phyloP scores from a whole-genome alignment of 768 basidiomycete species.

The Termitomyces sp. region DNA sequence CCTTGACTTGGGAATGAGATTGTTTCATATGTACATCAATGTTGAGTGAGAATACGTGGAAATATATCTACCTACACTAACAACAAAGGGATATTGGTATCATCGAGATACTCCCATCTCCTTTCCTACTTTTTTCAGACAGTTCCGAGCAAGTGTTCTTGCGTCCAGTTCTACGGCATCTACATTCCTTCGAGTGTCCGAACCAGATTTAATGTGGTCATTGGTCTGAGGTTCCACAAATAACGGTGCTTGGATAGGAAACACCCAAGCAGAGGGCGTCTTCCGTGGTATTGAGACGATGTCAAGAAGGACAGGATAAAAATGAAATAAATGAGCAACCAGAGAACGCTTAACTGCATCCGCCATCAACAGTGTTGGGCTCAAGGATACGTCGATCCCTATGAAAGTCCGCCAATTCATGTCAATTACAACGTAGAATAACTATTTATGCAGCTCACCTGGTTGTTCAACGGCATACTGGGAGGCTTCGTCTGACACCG shows the following conservation, averaged over 20 bases:
- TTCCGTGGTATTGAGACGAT: conserved; percentile 69
- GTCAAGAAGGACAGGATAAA: conserved; percentile 75
- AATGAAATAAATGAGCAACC: conserved; percentile 83
- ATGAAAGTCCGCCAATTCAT: conserved; percentile 11
- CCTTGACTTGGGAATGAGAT: not conserved
- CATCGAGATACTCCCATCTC: conserved; percentile 54
- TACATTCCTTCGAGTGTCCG: conserved; percentile 10
- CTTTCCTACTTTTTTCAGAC: conserved; percentile 63
- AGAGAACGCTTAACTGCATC: conserved; percentile 72
- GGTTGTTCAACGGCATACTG: conserved; percentile 50
- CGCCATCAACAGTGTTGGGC: conserved; percentile 52
- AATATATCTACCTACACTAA: not conserved
- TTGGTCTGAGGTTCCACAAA: conserved; percentile 1
- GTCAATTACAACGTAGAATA: not conserved
- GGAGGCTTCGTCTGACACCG: conserved; percentile 61
- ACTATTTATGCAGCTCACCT: conserved; percentile 30
- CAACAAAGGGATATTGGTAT: not conserved
- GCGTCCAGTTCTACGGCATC: conserved; percentile 56
- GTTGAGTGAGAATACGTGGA: not conserved
- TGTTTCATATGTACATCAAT: not conserved
- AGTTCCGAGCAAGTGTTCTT: conserved; percentile 57
- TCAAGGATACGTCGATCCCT: conserved; percentile 36
- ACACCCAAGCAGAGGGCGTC: conserved; percentile 65
- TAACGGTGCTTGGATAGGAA: conserved; percentile 12
- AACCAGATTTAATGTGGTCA: conserved; percentile 5